phyloP scores from a whole-genome alignment of 306 rosid genomes.

The Adenanthera pavonina region DNA sequence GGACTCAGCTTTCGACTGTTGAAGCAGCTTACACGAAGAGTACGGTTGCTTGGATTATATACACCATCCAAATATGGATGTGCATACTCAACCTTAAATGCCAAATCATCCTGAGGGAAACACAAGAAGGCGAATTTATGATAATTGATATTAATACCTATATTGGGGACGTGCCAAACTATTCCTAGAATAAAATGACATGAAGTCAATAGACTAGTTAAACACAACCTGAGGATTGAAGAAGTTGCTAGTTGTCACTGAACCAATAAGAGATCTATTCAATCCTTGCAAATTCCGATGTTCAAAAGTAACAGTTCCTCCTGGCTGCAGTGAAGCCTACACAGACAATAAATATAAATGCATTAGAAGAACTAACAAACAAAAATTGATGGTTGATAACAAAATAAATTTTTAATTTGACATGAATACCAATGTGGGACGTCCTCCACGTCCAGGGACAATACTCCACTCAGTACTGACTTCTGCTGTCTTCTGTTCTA shows the following conservation, averaged over 20 bases:
- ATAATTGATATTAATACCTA: conserved; percentile 25
- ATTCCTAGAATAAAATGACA: conserved; percentile 33
- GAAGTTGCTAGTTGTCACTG: conserved; percentile 86
- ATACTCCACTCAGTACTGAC: conserved; percentile 96
- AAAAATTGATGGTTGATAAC: neutral
- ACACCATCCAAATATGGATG: conserved; percentile 97
- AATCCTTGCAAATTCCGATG: conserved; percentile 86
- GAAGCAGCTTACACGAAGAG: conserved; percentile 90
- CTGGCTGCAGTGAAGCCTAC: conserved; percentile 98
- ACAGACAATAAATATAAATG: conserved; percentile 37
- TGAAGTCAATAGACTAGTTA: conserved; percentile 28
- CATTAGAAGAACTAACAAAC: conserved; percentile 29
- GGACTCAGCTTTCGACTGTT: conserved; percentile 96
- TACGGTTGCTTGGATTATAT: conserved; percentile 66
- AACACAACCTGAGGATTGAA: conserved; percentile 74
- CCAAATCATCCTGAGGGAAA: conserved; percentile 82
- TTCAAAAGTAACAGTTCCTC: conserved; percentile 87
- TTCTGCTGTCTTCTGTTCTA: conserved; percentile 93
- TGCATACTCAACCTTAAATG: conserved; percentile 91
- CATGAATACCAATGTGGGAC: conserved; percentile 80
- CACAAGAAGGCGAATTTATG: conserved; percentile 22
- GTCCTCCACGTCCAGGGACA: conserved; percentile 95
- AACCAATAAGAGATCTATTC: conserved; percentile 82
- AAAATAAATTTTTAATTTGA: neutral
- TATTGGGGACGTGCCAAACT: neutral